Conservation (phyloP, 352 stramenopile species). For the Phytophthora aleatoria region DNA sequence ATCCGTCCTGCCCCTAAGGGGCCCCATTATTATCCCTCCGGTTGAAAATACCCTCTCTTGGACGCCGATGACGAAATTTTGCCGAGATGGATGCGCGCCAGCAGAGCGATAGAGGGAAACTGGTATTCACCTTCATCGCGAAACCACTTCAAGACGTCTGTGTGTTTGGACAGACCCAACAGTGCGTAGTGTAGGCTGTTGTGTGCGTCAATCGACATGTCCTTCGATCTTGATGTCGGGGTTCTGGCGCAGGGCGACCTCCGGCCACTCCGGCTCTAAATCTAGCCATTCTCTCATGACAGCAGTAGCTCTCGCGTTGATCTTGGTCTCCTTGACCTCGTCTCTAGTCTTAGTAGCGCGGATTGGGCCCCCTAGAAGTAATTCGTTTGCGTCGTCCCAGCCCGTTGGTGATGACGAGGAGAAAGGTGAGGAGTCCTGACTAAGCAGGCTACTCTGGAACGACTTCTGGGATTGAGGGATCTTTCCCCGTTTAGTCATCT, state of each 20-base stretch:
- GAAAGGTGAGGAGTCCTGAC: too few species aligned
- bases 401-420: not conserved
- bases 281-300: constrained; percentile 7
- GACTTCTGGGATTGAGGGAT: constrained; percentile 2
- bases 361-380: constrained; percentile 1
- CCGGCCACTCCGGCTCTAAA: constrained; percentile 9
- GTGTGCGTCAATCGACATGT: not conserved
- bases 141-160: constrained; percentile 11
- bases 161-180: constrained; percentile 11
- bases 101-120: not conserved
- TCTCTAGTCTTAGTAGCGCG: not conserved
- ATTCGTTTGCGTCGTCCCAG: constrained; percentile 10
- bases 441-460: not conserved
- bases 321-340: constrained; percentile 11
- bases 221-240: constrained; percentile 1
- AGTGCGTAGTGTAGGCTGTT: not conserved
- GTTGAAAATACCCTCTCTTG: too few species aligned
- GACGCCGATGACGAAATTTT: too few species aligned
- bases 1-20: too few species aligned
- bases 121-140: not conserved
- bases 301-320: constrained; percentile 4
- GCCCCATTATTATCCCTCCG: too few species aligned
- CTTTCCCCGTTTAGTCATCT: constrained; percentile 5
- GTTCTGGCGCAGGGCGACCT: not conserved
- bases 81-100: not conserved